Evolutionary conservation across 345 rosid species (phyloP).

Genomic region (Aurinia saxatilis): DNA sequence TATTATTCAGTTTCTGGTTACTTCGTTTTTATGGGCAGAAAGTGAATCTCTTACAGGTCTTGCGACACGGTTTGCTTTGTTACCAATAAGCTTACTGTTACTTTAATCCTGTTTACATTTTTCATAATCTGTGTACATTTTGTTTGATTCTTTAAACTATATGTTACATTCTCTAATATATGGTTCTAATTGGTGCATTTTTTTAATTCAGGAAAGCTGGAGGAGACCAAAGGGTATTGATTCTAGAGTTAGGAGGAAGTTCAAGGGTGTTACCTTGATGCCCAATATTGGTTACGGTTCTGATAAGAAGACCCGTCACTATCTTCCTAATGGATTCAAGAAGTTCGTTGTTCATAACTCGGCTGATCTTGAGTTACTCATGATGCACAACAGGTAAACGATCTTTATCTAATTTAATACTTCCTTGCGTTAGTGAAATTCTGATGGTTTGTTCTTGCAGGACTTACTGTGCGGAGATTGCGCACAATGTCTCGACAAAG

Average conservation of each 20-base stretch:
- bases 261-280: slow-evolving; percentile 75
- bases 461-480: slow-evolving; percentile 83
- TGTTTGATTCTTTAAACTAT: not conserved
- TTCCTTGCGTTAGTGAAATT: not conserved
- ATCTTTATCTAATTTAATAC: not conserved
- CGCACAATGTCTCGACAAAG: slow-evolving; percentile 70
- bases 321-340: slow-evolving; percentile 81
- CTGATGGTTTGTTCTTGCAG: slow-evolving; percentile 18
- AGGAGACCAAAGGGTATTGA: slow-evolving; percentile 89
- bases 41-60: slow-evolving; percentile 40
- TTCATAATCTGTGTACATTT: no score
- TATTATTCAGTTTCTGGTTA: slow-evolving; percentile 43
- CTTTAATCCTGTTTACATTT: slow-evolving; percentile 29
- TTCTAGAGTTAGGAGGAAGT: slow-evolving; percentile 74
- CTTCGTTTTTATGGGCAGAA: slow-evolving; percentile 67
- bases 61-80: slow-evolving; percentile 38
- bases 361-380: slow-evolving; percentile 63
- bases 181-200: not conserved
- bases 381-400: slow-evolving; percentile 88
- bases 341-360: slow-evolving; percentile 69
- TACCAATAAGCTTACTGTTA: slow-evolving; percentile 27
- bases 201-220: slow-evolving; percentile 73
- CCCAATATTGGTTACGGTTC: slow-evolving; percentile 82
- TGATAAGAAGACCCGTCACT: slow-evolving; percentile 75
- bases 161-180: not conserved